Base-by-base conservation (phyloP, 306 rosid species). In the Neltuma alba region DNA sequence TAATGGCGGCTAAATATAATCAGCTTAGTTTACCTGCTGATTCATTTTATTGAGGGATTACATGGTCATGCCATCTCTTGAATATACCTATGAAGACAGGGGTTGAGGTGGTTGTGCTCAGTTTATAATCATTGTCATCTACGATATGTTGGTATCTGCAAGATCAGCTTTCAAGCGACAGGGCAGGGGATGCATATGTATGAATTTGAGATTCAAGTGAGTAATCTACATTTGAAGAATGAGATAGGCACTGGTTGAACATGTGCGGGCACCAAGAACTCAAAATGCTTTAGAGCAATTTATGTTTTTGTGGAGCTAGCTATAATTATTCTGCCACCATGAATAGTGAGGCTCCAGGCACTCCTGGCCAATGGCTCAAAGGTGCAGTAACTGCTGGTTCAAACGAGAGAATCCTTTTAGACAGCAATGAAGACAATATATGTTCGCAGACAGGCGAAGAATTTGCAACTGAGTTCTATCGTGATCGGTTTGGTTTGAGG, bases 381-480 rank as follows among this genome's bases (percentile, higher is more conserved):
- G 88, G 81, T n/a, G n/a, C 74, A 15, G 77, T 9, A 21, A 72
- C 31, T 81, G 70, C 38, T 85, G 87, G 82, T 70, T 62, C 66
- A 27, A 79, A 77, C 21, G 76, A 80, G 72, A 78, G 38, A 77
- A 57, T 67, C 21, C 57, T 79, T 75, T 80, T 78, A 41, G 88
- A 78, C 50, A 64, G 55, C 58, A 75, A 81, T 78, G 86, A 1
- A 58, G 81, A 83, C 71, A 75, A 89, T 77, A 75, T 93, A 68
- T 93, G 91, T 86, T 3, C 50, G 54, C 96, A 89, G 83, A 96
- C 99, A 0, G 99, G 98, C 28, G 98, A 93, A 88, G 99, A 91
- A 84, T 96, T 96, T 83, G 88, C 99, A 20, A 50, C 90, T 0
- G 89, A 93, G 62, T 96, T 96, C 85, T 63, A 89, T 73, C 90